Base-by-base conservation (phyloP, 345 rosid genomes). In the Camelina hispida region DNA sequence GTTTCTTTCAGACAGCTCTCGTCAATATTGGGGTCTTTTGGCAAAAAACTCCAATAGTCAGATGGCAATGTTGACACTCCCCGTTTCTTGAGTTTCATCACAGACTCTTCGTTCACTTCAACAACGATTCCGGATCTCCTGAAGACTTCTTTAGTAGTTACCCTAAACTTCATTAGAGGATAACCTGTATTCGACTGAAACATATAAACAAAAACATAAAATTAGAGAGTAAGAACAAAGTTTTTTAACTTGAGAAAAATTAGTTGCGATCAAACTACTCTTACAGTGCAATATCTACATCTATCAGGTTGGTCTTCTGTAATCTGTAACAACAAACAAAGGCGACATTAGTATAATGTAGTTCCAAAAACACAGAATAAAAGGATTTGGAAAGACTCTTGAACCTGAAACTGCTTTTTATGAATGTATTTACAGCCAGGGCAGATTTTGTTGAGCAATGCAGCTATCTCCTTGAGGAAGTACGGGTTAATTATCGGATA, bases 221-320 rank as follows among this genome's bases (percentile, higher is more conserved):
- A 42, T 50, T 28, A 28, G 30, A 53, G 9, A 23, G 28, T 13
- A 55, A 68, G 59, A 73, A 54, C 55, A 77, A 20, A 64, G 51
- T 2, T 16, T 28, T 37, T 16, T 28, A 23, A 34, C 20, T 38
- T 13, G 10, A 53, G 52, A 44, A 34, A 34, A 17, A 10, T 28
- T 5, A 22, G 30, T 40, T 12, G 28, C 7, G 16, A 18, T 61
- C 32, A 77, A 66, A 66, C 17, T 10, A 66, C 14, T 10, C 97
- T 87, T 84, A 92, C 94, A 13, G 15, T 66, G 83, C 99, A 95
- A 70, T 95, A 92, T 69, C 87, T 85, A 87, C 99, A 95, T 65
- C 84, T 85, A 43, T 66, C 77, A 35, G 79, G 74, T 65, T 62
- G 78, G 71, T 71, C 80, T 81, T 56, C 84, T 16, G 57, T 71